Conservation (phyloP, 352 stramenopile genomes). For the Globisporangium radiosum region DNA sequence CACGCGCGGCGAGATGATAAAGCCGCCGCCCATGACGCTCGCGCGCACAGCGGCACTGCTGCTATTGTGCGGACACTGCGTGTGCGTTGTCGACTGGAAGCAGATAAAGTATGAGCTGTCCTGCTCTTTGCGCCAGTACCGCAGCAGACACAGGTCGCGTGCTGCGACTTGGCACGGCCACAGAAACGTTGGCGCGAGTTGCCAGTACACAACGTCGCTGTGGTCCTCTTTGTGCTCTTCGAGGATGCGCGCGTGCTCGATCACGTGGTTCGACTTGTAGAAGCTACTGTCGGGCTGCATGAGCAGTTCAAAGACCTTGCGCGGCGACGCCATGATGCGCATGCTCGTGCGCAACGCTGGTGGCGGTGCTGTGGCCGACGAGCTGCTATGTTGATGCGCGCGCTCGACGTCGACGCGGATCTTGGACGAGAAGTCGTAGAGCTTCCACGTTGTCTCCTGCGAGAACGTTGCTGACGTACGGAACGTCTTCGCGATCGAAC, state of each 20-base stretch:
- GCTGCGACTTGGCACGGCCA: constrained; percentile 64
- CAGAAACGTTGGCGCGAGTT: constrained; percentile 54
- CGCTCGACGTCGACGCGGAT: constrained; percentile 66
- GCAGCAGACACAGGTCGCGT: constrained; percentile 69
- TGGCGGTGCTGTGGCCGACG: constrained; percentile 25
- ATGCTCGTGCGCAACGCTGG: constrained; percentile 67
- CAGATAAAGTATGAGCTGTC: constrained; percentile 81
- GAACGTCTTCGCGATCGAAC: constrained; percentile 76
- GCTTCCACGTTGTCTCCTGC: constrained; percentile 63
- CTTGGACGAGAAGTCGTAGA: constrained; percentile 71
- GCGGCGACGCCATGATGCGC: constrained; percentile 55
- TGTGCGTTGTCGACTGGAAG: constrained; percentile 78
- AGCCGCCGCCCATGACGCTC: constrained; percentile 66
- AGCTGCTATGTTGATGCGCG: constrained; percentile 30
- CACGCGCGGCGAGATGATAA: constrained; percentile 53
- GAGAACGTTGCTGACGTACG: constrained; percentile 72
- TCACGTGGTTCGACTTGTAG: constrained; percentile 72
- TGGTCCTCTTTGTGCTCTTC: constrained; percentile 63
- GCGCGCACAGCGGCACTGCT: constrained; percentile 34
- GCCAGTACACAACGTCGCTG: constrained; percentile 78
- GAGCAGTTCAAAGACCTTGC: constrained; percentile 73
- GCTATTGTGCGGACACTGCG: constrained; percentile 26
- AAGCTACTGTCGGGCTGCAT: constrained; percentile 67
- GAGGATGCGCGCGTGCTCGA: constrained; percentile 50
- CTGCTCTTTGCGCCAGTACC: constrained; percentile 80